Evolutionary conservation across 1,139 yeast species (phyloP), one percentile per base, ranked within the genome.

Genomic region (Geotrichum carabidarum): DNA sequence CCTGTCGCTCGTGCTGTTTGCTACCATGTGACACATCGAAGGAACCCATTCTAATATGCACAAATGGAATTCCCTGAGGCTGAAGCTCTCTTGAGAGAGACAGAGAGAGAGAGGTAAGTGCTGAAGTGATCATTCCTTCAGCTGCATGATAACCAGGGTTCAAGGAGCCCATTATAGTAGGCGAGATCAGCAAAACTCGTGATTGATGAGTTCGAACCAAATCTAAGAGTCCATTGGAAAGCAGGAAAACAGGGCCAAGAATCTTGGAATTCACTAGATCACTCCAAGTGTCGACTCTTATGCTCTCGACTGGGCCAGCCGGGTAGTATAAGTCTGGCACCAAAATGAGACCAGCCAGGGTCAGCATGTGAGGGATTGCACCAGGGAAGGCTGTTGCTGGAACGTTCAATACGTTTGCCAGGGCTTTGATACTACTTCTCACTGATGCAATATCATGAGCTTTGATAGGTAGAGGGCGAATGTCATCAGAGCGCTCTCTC

Each of bases 271-370:
- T 72, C 41, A 83, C 60, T 43, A 76, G 64, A 27, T 76, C 74
- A 8, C 71, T 67, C 89, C 89, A 83, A 4, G 81, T 75, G 9
- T 74, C 71, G 8, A 76, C 69, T 1, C 80, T 66, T n/a, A 82
- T 71, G 47, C 80, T 75, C 61, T 84, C 89, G 17, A 84, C 72
- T 0, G 90, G 89, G 0, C 90, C 91, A 1, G 82, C 69, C 1
- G 89, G 87, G 68, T 81, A 83, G 63, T 78, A 80, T 57, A 83
- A 70, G 61, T 78, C 83, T 0, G 91, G 91, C 1, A 86, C 72
- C 53, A 84, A 76, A n/a, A 85, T 70, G 17, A 84, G 80, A 4
- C 84, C 84, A 3, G 77, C 75, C 12, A 84, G 72, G 38, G 71
- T 67, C 58, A 83, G 74, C 47, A 68, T 70, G 63, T 83, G 86